Evolutionary conservation across 2,329 filamentous ascomycete species (phyloP), one percentile per base, ranked within the genome.

Genomic region (Orbilia ellipsospora): DNA sequence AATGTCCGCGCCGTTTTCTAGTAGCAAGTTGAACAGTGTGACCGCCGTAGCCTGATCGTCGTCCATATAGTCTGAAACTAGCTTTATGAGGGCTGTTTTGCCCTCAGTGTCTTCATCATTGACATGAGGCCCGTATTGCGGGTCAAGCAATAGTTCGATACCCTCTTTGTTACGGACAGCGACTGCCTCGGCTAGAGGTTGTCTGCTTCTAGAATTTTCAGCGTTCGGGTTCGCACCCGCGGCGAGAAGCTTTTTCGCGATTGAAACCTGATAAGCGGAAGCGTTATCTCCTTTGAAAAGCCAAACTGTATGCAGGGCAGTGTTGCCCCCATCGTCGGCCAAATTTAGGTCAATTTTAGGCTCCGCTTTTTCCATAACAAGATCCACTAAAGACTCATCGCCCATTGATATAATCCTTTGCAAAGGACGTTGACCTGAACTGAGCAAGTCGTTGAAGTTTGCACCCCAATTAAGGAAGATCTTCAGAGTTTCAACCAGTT

Each of bases 81-180:
- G 23, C 7, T n/a, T 20, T 15, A 52, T 57, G 1, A 72, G 57
- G 5, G 48, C 51, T 2, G 67, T 72, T 26, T 51, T 3, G 1
- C 67, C 67, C 3, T 51, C 5, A 2, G 8, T 28, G 15, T 72
- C 59, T 16, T 63, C 59, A 18, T 72, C 67, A 23, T 72, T 72
- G 1, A 52, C 26, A n/a, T 72, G 13, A 8, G 31, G 23, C 23
- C 44, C 59, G 15, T 45, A 44, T 23, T 52, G n/a, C n/a, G 48
- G n/a, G 4, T 64, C 18, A 8, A 72, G 57, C 1, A 72, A 50
- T 15, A 72, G 59, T 16, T 45, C 31, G 2, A 72, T 59, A 2
- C 23, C 59, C 7, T 56, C 40, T 2, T 42, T 10, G 40, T 52
- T 44, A 15, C 13, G 12, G 4, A 6, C 18, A 1, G 13, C 7